Percentiles rank a stretch among this genome's conserved stretches.
These are phyloP conservation scores for Calocera cornea DNA, from an alignment of 768 basidiomycete genomes.

Conservation along the genomic window DNA sequence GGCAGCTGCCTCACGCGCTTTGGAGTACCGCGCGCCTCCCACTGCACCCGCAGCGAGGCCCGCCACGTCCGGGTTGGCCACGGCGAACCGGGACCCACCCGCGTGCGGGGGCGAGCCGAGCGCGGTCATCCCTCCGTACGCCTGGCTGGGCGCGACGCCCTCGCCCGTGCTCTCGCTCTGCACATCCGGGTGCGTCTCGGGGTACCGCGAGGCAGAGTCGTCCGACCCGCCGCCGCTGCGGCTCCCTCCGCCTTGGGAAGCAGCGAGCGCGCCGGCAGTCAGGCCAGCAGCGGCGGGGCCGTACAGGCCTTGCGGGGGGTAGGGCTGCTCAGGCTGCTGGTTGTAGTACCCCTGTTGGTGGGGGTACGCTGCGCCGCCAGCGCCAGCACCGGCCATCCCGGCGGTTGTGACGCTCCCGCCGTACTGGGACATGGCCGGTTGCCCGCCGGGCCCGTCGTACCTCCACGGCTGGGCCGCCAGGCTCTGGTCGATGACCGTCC, in stretches of 20 bases:
- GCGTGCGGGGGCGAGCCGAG: neutral
- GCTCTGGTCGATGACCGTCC: neutral
- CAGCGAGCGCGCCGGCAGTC: neutral
- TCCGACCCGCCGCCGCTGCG: neutral
- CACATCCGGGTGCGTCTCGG: neutral
- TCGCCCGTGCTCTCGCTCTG: slow-evolving; percentile 1
- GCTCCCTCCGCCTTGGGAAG: neutral
- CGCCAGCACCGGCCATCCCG: neutral
- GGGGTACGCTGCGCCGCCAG: neutral
- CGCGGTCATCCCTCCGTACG: neutral
- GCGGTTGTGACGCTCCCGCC: neutral
- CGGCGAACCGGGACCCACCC: neutral
- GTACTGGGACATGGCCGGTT: neutral
- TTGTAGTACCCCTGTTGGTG: neutral
- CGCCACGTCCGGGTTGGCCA: neutral
- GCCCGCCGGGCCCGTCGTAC: neutral
- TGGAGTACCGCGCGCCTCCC: neutral
- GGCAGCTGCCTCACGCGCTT: neutral
- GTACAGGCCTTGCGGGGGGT: neutral
- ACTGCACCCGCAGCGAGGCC: neutral
- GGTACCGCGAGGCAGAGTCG: neutral
- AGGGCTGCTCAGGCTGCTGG: neutral
- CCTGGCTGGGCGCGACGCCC: neutral
- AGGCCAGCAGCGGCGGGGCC: neutral
- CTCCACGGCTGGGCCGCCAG: slow-evolving; percentile 1